Conservation (phyloP, 306 rosid genomes). For the Vicia villosa region DNA sequence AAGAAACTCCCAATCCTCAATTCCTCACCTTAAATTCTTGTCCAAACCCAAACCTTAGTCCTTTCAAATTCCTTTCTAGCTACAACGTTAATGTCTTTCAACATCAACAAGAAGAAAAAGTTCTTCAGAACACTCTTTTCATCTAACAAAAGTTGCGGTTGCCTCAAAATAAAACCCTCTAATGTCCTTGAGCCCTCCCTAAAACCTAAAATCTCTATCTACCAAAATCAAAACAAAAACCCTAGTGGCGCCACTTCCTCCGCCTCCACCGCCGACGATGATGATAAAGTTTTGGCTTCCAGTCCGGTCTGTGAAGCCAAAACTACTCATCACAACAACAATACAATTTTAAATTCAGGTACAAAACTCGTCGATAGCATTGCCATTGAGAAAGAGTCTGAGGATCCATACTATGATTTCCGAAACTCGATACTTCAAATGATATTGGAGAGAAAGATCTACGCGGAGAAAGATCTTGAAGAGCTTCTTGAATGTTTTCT, state of each 20-base stretch:
- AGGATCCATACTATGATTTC: slow-evolving; percentile 49
- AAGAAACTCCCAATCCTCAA: slow-evolving; percentile 9
- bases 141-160: slow-evolving; percentile 39
- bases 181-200: slow-evolving; percentile 42
- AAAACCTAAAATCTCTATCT: slow-evolving; percentile 28
- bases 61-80: background rate
- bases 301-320: slow-evolving; percentile 35
- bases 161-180: slow-evolving; percentile 37
- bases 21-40: too few species aligned
- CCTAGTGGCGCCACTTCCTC: slow-evolving; percentile 36
- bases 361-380: slow-evolving; percentile 39
- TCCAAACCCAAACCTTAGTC: too few species aligned
- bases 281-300: slow-evolving; percentile 33
- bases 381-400: slow-evolving; percentile 53
- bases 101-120: slow-evolving; percentile 40
- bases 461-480: slow-evolving; percentile 45
- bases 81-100: slow-evolving; percentile 40
- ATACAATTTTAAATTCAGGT: background rate
- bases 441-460: slow-evolving; percentile 55
- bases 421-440: slow-evolving; percentile 54
- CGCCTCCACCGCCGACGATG: slow-evolving; percentile 33
- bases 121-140: slow-evolving; percentile 31
- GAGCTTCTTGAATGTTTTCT: slow-evolving; percentile 58
- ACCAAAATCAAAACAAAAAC: slow-evolving; percentile 16
- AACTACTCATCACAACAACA: background rate